Conservation (phyloP, 495 filamentous ascomycete genomes). For the Xylona heveae region DNA sequence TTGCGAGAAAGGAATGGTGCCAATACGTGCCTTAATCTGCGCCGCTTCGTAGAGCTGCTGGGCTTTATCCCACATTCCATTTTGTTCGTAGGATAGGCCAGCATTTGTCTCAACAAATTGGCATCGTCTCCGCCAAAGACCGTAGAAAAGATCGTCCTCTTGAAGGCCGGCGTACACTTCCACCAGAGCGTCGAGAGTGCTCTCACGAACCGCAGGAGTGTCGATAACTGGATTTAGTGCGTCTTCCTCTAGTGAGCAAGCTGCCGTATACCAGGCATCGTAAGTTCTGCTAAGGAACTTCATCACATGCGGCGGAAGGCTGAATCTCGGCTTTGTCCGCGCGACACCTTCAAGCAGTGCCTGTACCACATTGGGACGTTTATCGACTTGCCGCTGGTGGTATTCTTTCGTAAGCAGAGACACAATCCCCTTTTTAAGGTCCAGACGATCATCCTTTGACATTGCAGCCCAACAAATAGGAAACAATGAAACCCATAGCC, state of each 20-base stretch:
- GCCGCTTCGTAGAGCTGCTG: conserved; percentile 90
- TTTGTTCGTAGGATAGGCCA: conserved; percentile 91
- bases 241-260: conserved; percentile 63
- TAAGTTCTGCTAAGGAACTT: conserved; percentile 83
- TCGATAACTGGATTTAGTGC: conserved; percentile 70
- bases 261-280: conserved; percentile 85
- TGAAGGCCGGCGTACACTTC: conserved; percentile 75
- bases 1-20: conserved; percentile 81
- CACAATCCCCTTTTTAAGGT: conserved; percentile 77
- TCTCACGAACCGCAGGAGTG: conserved; percentile 63
- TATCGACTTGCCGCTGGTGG: conserved; percentile 81
- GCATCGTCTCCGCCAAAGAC: conserved; percentile 85
- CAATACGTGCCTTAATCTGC: conserved; percentile 89
- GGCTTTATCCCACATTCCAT: conserved; percentile 97
- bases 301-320: conserved; percentile 84
- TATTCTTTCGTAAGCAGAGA: conserved; percentile 80
- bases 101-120: conserved; percentile 94
- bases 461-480: conserved; percentile 83
- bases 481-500: conserved; percentile 80
- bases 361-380: conserved; percentile 83
- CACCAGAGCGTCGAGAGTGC: conserved; percentile 80
- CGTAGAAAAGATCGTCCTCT: conserved; percentile 95
- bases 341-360: conserved; percentile 72
- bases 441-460: conserved; percentile 68
- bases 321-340: conserved; percentile 61